Evolutionary conservation across 1,284 basidiomycete species (phyloP).

Genomic region (Xerocomus cyaneibrunnescens): DNA sequence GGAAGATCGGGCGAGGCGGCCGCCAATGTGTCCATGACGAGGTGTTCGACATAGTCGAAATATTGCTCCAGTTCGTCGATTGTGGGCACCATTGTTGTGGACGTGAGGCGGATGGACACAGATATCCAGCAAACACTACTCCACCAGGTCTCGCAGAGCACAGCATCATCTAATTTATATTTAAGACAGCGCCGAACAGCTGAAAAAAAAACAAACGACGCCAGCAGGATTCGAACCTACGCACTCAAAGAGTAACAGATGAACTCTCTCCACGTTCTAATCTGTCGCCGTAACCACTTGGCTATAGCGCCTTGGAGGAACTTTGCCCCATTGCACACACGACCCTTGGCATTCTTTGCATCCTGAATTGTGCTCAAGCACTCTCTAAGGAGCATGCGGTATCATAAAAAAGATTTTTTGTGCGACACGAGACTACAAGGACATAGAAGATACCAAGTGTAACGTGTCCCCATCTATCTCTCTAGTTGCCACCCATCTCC

Average conservation of each 20-base stretch:
- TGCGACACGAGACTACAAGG: conserved; percentile 1
- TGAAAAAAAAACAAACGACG: conserved; percentile 22
- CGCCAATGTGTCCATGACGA: conserved; percentile 57
- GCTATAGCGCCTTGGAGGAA: conserved; percentile 42
- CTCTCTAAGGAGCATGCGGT: not conserved
- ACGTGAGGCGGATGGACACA: not conserved
- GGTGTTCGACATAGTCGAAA: conserved; percentile 64
- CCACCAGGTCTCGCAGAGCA: conserved; percentile 5
- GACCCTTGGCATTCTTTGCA: not conserved
- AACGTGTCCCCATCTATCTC: conserved; percentile 15
- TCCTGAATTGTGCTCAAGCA: too few species aligned
- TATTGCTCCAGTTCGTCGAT: conserved; percentile 71
- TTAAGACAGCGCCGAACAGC: too few species aligned
- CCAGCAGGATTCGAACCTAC: conserved; percentile 41
- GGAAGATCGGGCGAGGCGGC: conserved; percentile 59
- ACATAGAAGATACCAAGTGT: conserved; percentile 3
- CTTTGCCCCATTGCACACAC: not conserved
- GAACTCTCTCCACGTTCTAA: conserved; percentile 28
- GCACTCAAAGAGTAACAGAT: conserved; percentile 39
- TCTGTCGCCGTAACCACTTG: conserved; percentile 61
- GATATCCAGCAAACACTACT: not conserved
- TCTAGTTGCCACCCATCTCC: conserved; percentile 73
- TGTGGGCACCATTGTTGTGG: conserved; percentile 39
- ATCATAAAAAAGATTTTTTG: conserved; percentile 8
- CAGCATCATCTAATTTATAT: conserved; percentile 20